Evolutionary conservation across 306 rosid genomes (phyloP), one percentile per base, ranked within the genome.

Genomic region (Citrullus amarus): DNA sequence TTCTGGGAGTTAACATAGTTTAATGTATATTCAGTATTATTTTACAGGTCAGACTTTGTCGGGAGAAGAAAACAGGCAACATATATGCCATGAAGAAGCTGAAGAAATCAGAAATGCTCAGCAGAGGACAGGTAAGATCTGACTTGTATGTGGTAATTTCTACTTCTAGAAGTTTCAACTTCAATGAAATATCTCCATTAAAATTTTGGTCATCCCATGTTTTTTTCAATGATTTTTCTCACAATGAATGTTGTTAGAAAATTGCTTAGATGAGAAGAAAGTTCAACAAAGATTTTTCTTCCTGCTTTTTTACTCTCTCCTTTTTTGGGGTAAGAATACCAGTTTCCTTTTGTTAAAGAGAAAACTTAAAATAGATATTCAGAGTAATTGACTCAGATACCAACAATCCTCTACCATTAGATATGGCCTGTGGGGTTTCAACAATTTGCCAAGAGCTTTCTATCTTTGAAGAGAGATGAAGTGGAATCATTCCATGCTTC

Each of bases 41-140:
- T 59, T 82, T 77, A 41, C 83, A 88, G 91, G 89, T 88, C 60
- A 80, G 85, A 69, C 79, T 88, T 58, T 86, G 89, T 53, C 82
- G 84, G 78, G 91, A 88, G 82, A 88, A 88, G 89, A 84, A 80
- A 86, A 80, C 91, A 25, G 91, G 91, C 71, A 81, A 81, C 78
- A 88, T 86, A 34, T 88, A 80, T 81, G 91, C 91, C 79, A 88
- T 88, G 91, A 88, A 88, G 80, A 88, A 88, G 82, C 69, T 88
- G 83, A 88, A 84, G 85, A 88, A 88, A 78, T 88, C 89, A 20
- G 91, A 88, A 88, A 88, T 88, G 91, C 88, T 88, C 80, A 88
- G 89, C 81, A 80, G 91, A 78, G 91, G 91, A 44, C 91, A 88
- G 89, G 91, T 86, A 80, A 80, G 59, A 69, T 67, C 58, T 68